A percentile compares a stretch with the other conserved stretches of the same genome.
Evolutionary conservation across 306 rosid genomes (phyloP).

Genomic region (Corylus americana): DNA sequence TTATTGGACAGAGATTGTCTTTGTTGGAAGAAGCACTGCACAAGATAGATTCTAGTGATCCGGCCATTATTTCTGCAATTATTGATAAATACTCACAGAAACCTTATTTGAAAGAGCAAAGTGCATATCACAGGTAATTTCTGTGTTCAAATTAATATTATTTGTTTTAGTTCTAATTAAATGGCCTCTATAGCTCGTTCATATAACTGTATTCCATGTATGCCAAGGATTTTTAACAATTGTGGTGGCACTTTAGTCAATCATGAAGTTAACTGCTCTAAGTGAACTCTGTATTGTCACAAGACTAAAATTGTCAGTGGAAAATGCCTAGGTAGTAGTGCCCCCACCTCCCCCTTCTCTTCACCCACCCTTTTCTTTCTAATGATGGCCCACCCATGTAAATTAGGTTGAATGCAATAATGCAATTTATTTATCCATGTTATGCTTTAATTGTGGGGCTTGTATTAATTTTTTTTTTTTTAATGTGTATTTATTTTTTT

Average conservation of each 20-base stretch:
- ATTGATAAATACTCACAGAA: slow-evolving; percentile 58
- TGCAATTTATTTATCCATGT: background rate
- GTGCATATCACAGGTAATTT: slow-evolving; percentile 64
- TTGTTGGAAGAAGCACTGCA: slow-evolving; percentile 70
- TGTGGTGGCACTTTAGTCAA: background rate
- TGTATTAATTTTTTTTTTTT: too few species aligned
- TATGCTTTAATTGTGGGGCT: background rate
- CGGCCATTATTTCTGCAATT: slow-evolving; percentile 48
- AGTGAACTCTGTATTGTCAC: too few species aligned
- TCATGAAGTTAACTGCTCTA: too few species aligned
- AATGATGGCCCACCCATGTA: too few species aligned
- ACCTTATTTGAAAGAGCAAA: slow-evolving; percentile 55
- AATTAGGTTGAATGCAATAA: too few species aligned
- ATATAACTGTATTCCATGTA: background rate
- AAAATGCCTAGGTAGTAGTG: too few species aligned
- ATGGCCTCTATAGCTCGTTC: background rate
- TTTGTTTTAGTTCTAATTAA: background rate
- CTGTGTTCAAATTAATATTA: background rate
- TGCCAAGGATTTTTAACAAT: background rate
- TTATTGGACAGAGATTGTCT: slow-evolving; percentile 56
- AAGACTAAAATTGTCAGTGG: too few species aligned
- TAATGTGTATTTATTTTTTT: background rate
- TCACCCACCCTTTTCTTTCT: too few species aligned
- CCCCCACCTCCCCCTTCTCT: too few species aligned
- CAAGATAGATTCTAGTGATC: slow-evolving; percentile 58